A percentile compares a stretch with the other conserved stretches of the same genome.
Evolutionary conservation across 495 filamentous ascomycete genomes (phyloP).

Genomic region (Aspergillus leporis): DNA sequence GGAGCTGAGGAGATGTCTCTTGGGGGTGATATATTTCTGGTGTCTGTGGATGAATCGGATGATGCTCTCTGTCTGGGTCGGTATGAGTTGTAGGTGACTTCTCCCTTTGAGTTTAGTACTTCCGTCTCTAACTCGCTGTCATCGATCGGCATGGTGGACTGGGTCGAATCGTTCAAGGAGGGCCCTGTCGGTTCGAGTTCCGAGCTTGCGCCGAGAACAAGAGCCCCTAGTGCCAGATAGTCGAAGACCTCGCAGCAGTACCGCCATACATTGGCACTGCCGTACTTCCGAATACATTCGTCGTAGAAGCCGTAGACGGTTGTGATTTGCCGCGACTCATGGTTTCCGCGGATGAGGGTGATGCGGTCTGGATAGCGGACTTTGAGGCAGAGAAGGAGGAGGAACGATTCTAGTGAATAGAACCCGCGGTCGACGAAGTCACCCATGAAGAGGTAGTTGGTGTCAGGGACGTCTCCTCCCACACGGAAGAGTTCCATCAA

Average conservation of each 20-base stretch:
- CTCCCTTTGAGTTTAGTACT: conserved; percentile 77
- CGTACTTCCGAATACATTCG: conserved; percentile 96
- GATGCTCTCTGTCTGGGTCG: conserved; percentile 45
- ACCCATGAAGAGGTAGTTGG: conserved; percentile 98
- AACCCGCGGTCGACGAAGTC: conserved; percentile 98
- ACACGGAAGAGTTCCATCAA: conserved; percentile 98
- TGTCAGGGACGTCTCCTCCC: conserved; percentile 93
- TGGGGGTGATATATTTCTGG: conserved; percentile 44
- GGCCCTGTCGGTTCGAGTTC: conserved; percentile 56
- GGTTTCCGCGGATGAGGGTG: conserved; percentile 94
- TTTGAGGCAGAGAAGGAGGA: conserved; percentile 92
- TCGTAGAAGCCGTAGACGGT: conserved; percentile 99
- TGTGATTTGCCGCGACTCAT: conserved; percentile 96
- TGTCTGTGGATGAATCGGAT: conserved; percentile 36
- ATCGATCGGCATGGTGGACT: conserved; percentile 47
- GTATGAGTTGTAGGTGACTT: conserved; percentile 72
- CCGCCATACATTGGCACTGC: conserved; percentile 95
- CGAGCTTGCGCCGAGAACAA: conserved; percentile 86
- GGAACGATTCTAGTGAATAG: conserved; percentile 95
- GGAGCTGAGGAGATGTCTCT: conserved; percentile 48
- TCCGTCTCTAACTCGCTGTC: conserved; percentile 87
- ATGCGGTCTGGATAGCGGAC: conserved; percentile 97
- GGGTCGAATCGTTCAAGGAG: conserved; percentile 44
- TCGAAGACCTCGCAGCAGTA: conserved; percentile 99
- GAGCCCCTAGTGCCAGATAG: conserved; percentile 91